phyloP scores from a whole-genome alignment of 371 early-diverging fungal species.

The Lichtheimia ornata region DNA sequence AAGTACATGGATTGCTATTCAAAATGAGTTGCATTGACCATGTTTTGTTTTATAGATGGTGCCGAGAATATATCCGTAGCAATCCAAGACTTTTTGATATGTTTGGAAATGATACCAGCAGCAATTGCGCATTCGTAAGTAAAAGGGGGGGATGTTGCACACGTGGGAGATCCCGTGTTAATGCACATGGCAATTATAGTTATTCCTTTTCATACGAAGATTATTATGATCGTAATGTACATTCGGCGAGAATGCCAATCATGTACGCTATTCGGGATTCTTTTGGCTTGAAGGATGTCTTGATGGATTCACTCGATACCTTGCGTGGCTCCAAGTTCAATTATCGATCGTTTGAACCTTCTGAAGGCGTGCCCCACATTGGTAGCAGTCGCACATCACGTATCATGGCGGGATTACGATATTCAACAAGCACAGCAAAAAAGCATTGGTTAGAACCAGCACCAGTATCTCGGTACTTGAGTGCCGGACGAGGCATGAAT shows the following conservation, averaged over 20 bases:
- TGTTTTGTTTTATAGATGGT: slow-evolving; percentile 15
- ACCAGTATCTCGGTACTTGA: slow-evolving; percentile 40
- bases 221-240: slow-evolving; percentile 61
- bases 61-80: slow-evolving; percentile 81
- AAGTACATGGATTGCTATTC: slow-evolving; percentile 14
- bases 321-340: slow-evolving; percentile 77
- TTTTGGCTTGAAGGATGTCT: slow-evolving; percentile 80
- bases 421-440: slow-evolving; percentile 70
- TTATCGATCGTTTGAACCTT: slow-evolving; percentile 81
- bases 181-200: slow-evolving; percentile 20
- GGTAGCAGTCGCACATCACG: slow-evolving; percentile 62
- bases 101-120: slow-evolving; percentile 89
- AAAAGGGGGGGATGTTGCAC: background rate
- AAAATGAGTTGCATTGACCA: background rate
- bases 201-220: slow-evolving; percentile 79
- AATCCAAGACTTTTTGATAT: slow-evolving; percentile 91
- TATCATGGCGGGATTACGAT: slow-evolving; percentile 80
- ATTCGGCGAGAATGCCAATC: slow-evolving; percentile 79
- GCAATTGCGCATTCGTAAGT: slow-evolving; percentile 80
- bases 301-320: slow-evolving; percentile 80
- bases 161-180: too few relatives aligned
- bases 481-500: slow-evolving; percentile 35
- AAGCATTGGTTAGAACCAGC: slow-evolving; percentile 77
- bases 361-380: slow-evolving; percentile 63
- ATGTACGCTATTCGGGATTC: slow-evolving; percentile 81